Base-by-base conservation (phyloP, 495 filamentous ascomycete species). In the Daldinia caldariorum region DNA sequence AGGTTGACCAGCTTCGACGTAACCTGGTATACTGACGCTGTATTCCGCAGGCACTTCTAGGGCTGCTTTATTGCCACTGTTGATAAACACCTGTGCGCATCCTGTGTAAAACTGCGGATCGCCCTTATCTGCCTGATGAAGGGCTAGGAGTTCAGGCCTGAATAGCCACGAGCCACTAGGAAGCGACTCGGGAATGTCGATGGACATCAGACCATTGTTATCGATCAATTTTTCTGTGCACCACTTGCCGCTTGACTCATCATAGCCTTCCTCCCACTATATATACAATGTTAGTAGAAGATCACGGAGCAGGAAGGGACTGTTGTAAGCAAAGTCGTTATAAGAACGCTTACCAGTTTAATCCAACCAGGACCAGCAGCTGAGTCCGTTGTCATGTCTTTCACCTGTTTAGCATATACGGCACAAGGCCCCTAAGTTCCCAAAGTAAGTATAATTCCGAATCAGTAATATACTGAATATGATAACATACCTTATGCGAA, bases 351-450 rank as follows among this genome's bases (percentile, higher is more conserved):
- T 58, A 72, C 69, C 13, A 94, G 88, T 82, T 93, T 94, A 83
- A 94, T 91, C 92, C 92, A 94, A 20, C 92, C 91, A 61, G 78
- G 77, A 4, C 91, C 91, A 31, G 81, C 75, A 32, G 83, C 84
- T 6, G 68, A 41, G 12, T 79, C 79, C 16, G 76, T 77, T 3
- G 82, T 74, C 41, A 80, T 76, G 58, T 86, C 75, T 53, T 75
- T 74, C 4, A 90, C 83, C 34, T 83, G 73, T 79, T 93, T 93
- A 78, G 92, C 83, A 76, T 94, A 93, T 26, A 93, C 84, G 10
- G 90, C 84, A 66, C 89, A 90, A 47, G 91, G 89, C 1, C 87
- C 75, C 74, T 70, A 20, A 16, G 2, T 32, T 22, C 26, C 6
- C 35, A 49, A 37, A 4, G 45, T 71, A 32, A 63, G 45, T 4